A percentile compares a stretch with the other conserved stretches of the same genome.
Conservation (phyloP, 257 asterid species). For the Jaltomata sinuosa region DNA sequence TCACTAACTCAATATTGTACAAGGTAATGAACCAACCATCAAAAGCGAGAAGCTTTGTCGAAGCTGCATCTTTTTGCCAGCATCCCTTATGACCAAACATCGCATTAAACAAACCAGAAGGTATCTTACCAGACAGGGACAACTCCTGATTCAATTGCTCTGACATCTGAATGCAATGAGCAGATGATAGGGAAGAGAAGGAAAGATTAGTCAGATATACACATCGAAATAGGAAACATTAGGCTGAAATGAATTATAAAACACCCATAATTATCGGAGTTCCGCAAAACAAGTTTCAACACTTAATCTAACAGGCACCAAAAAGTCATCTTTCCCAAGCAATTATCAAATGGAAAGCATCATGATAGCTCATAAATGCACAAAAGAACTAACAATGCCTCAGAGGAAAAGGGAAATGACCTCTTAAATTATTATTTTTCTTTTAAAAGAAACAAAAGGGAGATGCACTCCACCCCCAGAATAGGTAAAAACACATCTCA, state of each 20-base stretch:
- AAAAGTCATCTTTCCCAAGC: neutral
- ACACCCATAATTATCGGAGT: neutral
- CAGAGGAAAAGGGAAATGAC: neutral
- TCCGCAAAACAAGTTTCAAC: neutral
- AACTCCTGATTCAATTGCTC: slow-evolving; percentile 76
- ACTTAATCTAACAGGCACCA: neutral
- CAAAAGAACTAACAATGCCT: neutral
- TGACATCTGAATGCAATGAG: slow-evolving; percentile 53
- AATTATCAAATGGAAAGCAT: neutral
- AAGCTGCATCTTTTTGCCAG: slow-evolving; percentile 90
- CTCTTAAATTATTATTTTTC: neutral
- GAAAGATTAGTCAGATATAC: neutral
- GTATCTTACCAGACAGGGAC: slow-evolving; percentile 79
- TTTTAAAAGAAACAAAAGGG: neutral
- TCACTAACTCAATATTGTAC: slow-evolving; percentile 76
- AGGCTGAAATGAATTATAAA: neutral
- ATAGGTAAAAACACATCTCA: neutral
- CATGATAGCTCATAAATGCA: neutral
- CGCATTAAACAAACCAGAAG: slow-evolving; percentile 73
- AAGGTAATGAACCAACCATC: slow-evolving; percentile 87
- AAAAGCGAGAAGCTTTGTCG: slow-evolving; percentile 67
- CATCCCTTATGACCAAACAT: slow-evolving; percentile 84
- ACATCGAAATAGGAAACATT: neutral
- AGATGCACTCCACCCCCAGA: neutral
- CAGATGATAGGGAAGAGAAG: neutral